A percentile compares a stretch with the other conserved stretches of the same genome.
Conservation (phyloP, 1,284 basidiomycete species). For the Stereum hirsutum region DNA sequence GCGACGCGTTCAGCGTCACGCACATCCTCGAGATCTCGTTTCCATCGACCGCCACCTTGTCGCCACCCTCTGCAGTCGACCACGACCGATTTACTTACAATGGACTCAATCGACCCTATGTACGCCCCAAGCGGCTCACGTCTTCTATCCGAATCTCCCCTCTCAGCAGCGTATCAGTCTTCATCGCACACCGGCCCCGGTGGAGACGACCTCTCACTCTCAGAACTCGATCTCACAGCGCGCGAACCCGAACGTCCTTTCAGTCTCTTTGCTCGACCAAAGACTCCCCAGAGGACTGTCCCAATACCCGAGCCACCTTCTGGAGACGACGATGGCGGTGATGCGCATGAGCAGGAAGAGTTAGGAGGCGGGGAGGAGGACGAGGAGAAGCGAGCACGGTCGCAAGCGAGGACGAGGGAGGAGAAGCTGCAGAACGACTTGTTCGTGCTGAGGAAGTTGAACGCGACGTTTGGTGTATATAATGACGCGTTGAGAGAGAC, state of each 20-base stretch:
- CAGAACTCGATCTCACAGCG: conserved; percentile 47
- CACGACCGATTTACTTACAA: no score
- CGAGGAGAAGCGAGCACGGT: conserved; percentile 15
- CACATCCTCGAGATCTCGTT: no score
- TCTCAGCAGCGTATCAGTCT: conserved; percentile 25
- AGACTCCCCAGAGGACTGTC: no score
- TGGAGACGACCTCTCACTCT: conserved; percentile 50
- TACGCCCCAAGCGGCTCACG: conserved; percentile 30
- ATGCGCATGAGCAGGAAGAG: conserved; percentile 12
- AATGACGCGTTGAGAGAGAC: conserved; percentile 55
- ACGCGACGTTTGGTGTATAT: conserved; percentile 54
- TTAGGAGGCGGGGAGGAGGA: conserved; percentile 14
- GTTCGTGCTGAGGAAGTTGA: conserved; percentile 62
- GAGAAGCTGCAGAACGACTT: conserved; percentile 67
- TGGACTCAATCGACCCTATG: conserved; percentile 24
- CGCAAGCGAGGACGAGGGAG: conserved; percentile 41
- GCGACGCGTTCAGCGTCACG: no score
- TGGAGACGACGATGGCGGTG: conserved; percentile 17
- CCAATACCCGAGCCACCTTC: no score
- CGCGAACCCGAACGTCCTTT: conserved; percentile 11
- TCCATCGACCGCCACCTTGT: no score
- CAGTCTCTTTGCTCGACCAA: conserved; percentile 27
- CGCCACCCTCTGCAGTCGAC: no score
- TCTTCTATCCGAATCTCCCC: conserved; percentile 42
- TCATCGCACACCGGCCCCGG: conserved; percentile 29